Percentiles rank a stretch among this genome's conserved stretches.
These are phyloP conservation scores for Leonotis leonurus DNA, from an alignment of 257 asterid genomes.

Conservation along the genomic window DNA sequence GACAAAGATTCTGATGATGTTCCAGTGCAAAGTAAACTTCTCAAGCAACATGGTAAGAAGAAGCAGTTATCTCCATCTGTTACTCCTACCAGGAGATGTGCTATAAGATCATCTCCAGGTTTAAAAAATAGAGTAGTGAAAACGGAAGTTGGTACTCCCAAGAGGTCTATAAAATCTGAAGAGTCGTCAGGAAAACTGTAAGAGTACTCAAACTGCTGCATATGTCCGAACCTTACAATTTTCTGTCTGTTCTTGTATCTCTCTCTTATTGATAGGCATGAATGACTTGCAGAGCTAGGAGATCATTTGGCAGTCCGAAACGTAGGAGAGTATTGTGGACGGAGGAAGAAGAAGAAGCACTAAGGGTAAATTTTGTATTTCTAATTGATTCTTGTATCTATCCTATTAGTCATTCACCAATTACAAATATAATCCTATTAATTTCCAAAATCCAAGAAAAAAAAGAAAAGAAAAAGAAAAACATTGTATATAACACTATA, in stretches of 20 bases:
- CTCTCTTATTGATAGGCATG: neutral
- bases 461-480: too few species aligned
- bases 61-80: conserved; percentile 12
- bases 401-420: neutral
- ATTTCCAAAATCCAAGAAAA: neutral
- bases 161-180: conserved; percentile 17
- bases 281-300: conserved; percentile 32
- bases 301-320: conserved; percentile 19
- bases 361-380: conserved; percentile 37
- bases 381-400: conserved; percentile 9
- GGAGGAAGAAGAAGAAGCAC: conserved; percentile 55
- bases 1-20: conserved; percentile 14
- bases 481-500: too few species aligned
- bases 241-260: neutral
- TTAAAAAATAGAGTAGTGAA: conserved; percentile 10
- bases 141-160: conserved; percentile 18
- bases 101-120: conserved; percentile 26
- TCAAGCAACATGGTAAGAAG: conserved; percentile 17
- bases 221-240: conserved; percentile 1
- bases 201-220: conserved; percentile 21
- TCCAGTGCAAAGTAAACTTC: conserved; percentile 15
- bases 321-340: conserved; percentile 49
- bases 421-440: neutral
- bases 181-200: conserved; percentile 23
- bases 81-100: conserved; percentile 25